Base-by-base conservation (phyloP, 768 basidiomycete species). In the Lanmaoa rubissima region DNA sequence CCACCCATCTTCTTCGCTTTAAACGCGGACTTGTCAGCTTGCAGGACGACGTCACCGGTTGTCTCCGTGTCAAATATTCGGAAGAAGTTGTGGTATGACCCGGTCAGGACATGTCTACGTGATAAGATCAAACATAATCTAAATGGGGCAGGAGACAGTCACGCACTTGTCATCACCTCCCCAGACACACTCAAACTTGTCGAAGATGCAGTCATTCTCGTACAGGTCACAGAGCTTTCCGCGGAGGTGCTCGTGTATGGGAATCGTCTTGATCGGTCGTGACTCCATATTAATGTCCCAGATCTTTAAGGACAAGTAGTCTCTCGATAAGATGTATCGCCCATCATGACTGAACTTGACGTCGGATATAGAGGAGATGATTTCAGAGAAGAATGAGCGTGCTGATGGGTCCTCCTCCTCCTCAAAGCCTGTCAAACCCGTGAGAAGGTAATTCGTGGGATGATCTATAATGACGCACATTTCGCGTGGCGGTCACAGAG, bases 281-380 rank as follows among this genome's bases (percentile, higher is more conserved):
- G 86, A 87, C 75, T 99, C 97, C 95, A 98, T 98, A 74, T 97
- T 97, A 75, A 98, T 84, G 74, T 99, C 97, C 97, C 97, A 99
- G 69, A 99, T 96, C 81, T 98, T 98, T 65, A 99, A 79, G 53
- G 95, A 96, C 35, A 99, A 79, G 74, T 98, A 99, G 77, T 99
- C 97, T 59, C 97, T 86, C 53, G 94, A 91, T 43, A 99, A 82
- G 68, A 98, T 97, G 76, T 96, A 97, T 59, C 94, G 87, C 5
- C 97, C 97, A 68, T 98, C 97, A 54, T 88, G 88, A 63, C 94
- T 97, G 79, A 99, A 99, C 75, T 98, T 97, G 74, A 99, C 96
- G 74, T 99, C 97, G 47, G 96, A 98, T 68, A 99, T 98, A 35
- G 96, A 98, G 1, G 97, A 98, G 59, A 99, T 98, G 67, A 98